phyloP scores from a whole-genome alignment of 176 grass and related monocot species.

The Eragrostis curvula region DNA sequence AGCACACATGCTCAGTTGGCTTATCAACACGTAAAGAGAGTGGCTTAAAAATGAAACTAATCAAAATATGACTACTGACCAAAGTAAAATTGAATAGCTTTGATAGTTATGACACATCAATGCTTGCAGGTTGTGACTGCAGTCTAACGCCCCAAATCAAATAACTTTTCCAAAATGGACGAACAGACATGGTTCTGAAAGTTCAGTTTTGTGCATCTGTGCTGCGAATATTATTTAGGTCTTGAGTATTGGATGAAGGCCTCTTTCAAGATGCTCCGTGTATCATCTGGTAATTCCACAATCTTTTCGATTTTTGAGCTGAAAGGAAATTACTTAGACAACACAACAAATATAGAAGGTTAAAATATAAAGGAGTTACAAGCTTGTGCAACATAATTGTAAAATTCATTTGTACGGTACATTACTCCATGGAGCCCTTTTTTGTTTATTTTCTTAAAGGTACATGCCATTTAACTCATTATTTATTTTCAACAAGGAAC shows the following conservation, averaged over 20 bases:
- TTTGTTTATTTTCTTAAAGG: no score
- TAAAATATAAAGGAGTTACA: background rate
- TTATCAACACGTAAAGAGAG: background rate
- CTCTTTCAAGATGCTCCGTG: slow-evolving; percentile 66
- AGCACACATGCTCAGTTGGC: background rate
- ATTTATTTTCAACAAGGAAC: background rate
- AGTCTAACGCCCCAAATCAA: slow-evolving; percentile 81
- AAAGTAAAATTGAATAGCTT: slow-evolving; percentile 37
- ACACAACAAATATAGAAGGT: background rate
- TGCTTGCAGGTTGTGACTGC: slow-evolving; percentile 96
- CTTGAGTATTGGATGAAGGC: slow-evolving; percentile 72
- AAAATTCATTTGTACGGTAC: no score
- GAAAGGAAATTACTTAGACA: slow-evolving; percentile 29
- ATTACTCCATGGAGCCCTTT: no score
- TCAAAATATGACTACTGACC: slow-evolving; percentile 24
- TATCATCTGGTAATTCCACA: slow-evolving; percentile 69
- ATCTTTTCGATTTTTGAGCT: slow-evolving; percentile 43
- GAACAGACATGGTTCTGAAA: slow-evolving; percentile 56
- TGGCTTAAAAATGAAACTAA: slow-evolving; percentile 34
- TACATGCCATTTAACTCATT: background rate
- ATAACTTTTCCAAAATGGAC: slow-evolving; percentile 58
- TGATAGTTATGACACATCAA: slow-evolving; percentile 66
- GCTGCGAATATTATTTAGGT: slow-evolving; percentile 57
- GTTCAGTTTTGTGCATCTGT: slow-evolving; percentile 36
- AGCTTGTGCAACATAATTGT: background rate